Percentiles rank a stretch among this genome's conserved stretches.
These are phyloP conservation scores for Tetracladium setigerum DNA, from an alignment of 495 filamentous ascomycete species.

Conservation along the genomic window DNA sequence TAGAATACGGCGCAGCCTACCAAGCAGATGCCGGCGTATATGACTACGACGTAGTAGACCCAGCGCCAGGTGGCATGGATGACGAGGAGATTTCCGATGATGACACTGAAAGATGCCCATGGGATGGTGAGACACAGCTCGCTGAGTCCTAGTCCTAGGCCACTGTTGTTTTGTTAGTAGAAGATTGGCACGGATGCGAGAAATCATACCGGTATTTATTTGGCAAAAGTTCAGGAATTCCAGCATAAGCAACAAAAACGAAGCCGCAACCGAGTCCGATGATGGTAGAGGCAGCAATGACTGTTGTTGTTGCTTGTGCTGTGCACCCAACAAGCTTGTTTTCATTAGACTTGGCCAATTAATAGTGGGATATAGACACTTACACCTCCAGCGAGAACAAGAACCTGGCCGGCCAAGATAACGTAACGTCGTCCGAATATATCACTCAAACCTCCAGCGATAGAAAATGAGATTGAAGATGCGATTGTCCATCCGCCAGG, in stretches of 20 bases:
- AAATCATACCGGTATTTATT: conserved; percentile 17
- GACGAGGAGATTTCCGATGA: conserved; percentile 15
- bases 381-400: conserved; percentile 22
- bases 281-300: conserved; percentile 22
- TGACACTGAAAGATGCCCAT: conserved; percentile 15
- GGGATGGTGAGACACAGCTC: conserved; percentile 16
- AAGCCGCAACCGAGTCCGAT: conserved; percentile 22
- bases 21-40: conserved; percentile 21
- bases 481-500: conserved; percentile 20
- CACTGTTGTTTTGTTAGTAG: conserved; percentile 5
- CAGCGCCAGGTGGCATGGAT: conserved; percentile 12
- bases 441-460: conserved; percentile 25
- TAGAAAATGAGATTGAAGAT: conserved; percentile 21
- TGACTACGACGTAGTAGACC: conserved; percentile 26
- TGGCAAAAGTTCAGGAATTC: conserved; percentile 20
- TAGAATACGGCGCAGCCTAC: conserved; percentile 24
- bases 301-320: conserved; percentile 16
- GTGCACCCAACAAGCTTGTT: conserved; percentile 23
- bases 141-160: conserved; percentile 11
- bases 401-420: conserved; percentile 18
- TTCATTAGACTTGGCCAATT: neutral
- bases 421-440: conserved; percentile 27
- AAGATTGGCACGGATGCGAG: neutral
- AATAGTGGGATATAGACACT: neutral
- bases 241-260: conserved; percentile 19